Conservation (phyloP, 257 asterid genomes). For the Buddleja alternifolia region DNA sequence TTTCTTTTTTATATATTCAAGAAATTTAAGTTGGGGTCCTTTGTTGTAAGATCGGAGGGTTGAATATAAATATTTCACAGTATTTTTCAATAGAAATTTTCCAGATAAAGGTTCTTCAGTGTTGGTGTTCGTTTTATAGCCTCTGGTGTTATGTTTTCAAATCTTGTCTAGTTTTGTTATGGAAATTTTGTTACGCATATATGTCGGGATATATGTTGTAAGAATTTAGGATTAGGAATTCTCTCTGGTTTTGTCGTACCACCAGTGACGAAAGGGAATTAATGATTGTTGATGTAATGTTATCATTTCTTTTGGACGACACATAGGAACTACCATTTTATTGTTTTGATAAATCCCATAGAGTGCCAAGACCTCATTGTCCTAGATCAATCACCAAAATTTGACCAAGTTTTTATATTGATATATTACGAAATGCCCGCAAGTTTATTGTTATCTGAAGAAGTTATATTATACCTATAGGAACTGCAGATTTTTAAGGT, state of each 20-base stretch:
- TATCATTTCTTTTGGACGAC: too few species aligned
- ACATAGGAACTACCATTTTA: too few species aligned
- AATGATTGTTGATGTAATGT: too few species aligned
- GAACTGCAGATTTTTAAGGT: too few species aligned
- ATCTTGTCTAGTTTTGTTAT: background rate
- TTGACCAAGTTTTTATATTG: too few species aligned
- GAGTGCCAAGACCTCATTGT: too few species aligned
- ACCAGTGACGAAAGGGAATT: too few species aligned
- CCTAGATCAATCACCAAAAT: too few species aligned
- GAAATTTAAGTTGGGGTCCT: background rate
- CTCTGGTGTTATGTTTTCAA: background rate
- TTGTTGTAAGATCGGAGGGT: constrained; percentile 21
- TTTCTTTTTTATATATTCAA: background rate
- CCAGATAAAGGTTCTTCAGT: background rate
- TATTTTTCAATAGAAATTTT: background rate
- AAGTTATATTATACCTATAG: too few species aligned
- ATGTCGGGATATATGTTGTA: background rate
- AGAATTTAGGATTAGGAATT: background rate
- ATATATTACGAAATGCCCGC: too few species aligned
- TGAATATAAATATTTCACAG: constrained; percentile 6
- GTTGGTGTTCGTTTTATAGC: background rate
- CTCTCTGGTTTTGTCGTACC: background rate
- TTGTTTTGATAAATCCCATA: too few species aligned
- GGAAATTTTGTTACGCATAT: background rate
- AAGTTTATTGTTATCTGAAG: too few species aligned